A percentile compares a stretch with the other conserved stretches of the same genome.
phyloP scores from a whole-genome alignment of 495 filamentous ascomycete species.

The Aspergillus funiculosus region DNA sequence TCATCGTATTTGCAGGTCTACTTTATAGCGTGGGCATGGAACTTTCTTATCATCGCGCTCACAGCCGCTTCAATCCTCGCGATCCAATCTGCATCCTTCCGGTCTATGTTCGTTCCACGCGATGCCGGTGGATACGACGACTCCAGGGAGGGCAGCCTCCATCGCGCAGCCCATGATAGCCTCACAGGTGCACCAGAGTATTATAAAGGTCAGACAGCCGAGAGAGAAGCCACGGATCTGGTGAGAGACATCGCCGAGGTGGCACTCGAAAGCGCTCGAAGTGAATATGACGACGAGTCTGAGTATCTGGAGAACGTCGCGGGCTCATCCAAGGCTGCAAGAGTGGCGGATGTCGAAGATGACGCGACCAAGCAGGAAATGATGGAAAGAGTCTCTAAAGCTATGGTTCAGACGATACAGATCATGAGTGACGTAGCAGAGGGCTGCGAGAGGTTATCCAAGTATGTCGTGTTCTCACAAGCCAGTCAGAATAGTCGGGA shows the following conservation, averaged over 20 bases:
- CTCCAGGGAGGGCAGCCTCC: no score
- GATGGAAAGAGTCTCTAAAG: constrained; percentile 67
- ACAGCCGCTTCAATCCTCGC: no score
- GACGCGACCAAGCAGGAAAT: constrained; percentile 82
- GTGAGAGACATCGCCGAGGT: constrained; percentile 6
- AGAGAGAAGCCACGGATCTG: constrained; percentile 4
- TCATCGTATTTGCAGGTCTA: constrained; percentile 49
- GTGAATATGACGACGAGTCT: constrained; percentile 1
- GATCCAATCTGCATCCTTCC: no score
- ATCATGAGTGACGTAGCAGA: constrained; percentile 67
- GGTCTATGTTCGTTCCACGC: constrained; percentile 58
- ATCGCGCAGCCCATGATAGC: no score
- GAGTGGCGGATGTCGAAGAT: background rate
- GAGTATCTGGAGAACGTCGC: no score
- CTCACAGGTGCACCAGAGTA: no score
- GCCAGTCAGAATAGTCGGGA: background rate
- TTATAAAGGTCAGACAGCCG: constrained; percentile 7
- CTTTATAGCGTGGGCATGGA: constrained; percentile 64
- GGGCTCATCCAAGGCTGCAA: background rate
- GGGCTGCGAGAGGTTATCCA: constrained; percentile 73
- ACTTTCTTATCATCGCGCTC: constrained; percentile 58
- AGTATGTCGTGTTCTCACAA: constrained; percentile 46
- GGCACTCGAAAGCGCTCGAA: background rate
- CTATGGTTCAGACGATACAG: constrained; percentile 73
- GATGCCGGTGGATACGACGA: constrained; percentile 51